Evolutionary conservation across 306 rosid species (phyloP), one percentile per base, ranked within the genome.

Genomic region (Herpetospermum pedunculosum): DNA sequence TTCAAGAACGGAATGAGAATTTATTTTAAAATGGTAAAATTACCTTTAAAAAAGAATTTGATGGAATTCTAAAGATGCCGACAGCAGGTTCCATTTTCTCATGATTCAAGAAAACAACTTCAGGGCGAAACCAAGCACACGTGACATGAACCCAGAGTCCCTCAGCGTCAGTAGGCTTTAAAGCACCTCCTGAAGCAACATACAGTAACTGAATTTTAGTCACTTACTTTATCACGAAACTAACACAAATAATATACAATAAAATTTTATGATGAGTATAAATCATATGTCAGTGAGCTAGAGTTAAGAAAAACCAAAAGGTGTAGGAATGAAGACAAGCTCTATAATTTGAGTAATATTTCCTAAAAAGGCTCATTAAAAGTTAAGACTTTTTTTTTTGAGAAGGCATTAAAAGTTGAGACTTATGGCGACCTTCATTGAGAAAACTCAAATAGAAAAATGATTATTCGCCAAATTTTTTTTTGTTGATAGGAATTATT

Each of bases 41-140:
- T 82, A 94, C 99, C 97, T 94, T 94, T 75, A 83, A 76, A 80
- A 94, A 91, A 58, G 91, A 76, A 76, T 54, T 79, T 16, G 92
- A 77, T 65, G 97, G 96, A 80, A 94, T 85, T 87, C 76, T 84
- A 54, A 88, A 96, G 81, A 94, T 87, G 84, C 99, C 99, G 44
- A 80, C 73, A 38, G 99, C 99, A 75, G 99, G 99, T 80, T 94
- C 97, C 99, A 94, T 94, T 80, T 72, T 83, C 84, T 84, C 92
- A 43, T 84, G 89, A 78, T 94, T 78, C 80, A 84, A 80, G 82
- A 94, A 94, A 84, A 72, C 89, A 80, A 94, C 88, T 82, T 88
- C 90, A 70, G 89, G 97, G 76, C 74, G 87, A 83, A 94, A 94
- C 99, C 99, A 94, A 80, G 99, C 99, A 28, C 99, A 94, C 21